Evolutionary conservation across 1,284 basidiomycete genomes (phyloP), one percentile per base, ranked within the genome.

Genomic region (Rhodotorula sp.): DNA sequence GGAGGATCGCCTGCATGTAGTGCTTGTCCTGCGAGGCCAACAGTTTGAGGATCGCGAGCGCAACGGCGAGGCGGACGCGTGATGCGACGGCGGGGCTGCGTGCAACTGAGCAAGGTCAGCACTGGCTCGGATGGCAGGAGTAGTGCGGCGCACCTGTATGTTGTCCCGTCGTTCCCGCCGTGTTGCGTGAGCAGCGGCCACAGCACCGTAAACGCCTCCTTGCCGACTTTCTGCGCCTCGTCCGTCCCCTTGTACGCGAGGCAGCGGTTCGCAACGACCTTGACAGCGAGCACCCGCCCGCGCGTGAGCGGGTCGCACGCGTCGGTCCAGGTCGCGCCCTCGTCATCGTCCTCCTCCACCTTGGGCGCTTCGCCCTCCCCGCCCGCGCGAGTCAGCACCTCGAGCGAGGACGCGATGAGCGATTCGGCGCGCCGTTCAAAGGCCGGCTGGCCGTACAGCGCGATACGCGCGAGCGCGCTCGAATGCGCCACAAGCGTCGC

Each of bases 21-120:
- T 79, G 80, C 29, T 86, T 83, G n/a, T 72, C 64, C 0, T 39
- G 37, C 29, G 61, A 58, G 10, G 88, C 85, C 0, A 90, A 88
- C 17, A 99, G 84, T 80, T 94, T 93, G 56, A 97, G 82, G 61
- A 98, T 80, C 1, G 91, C 92, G 17, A 89, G 82, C 0, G 91
- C 90, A 0, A 94, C 92, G 77, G 91, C 88, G 39, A 97, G 82
- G 29, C 95, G 87, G 82, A 98, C 76, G 48, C 85, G 82, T 22
- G 80, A 79, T 10, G 76, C 72, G 53, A 77, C 71, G 15, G 73
- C 66, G 29, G 61, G 63, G 48, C 75, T 79, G 65, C 17, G 25
- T 2, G 25, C 8, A 21, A 21, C 27, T 21, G 37, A 22, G 22
- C n/a, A n/a, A n/a, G 6, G 21, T 56, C 32, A 62, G 58, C 25